phyloP scores from a whole-genome alignment of 257 asterid genomes.

The Solanum tarijense region DNA sequence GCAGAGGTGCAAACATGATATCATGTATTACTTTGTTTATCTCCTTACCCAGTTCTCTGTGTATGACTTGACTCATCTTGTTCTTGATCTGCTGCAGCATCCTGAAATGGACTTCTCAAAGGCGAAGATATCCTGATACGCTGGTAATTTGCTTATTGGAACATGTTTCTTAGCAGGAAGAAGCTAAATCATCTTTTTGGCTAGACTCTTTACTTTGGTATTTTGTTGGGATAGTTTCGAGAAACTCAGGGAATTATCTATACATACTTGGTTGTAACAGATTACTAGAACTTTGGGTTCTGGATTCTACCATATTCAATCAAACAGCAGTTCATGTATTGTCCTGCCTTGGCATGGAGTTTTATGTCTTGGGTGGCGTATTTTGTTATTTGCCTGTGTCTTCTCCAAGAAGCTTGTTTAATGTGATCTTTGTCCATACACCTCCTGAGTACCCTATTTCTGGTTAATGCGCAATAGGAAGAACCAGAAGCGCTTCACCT shows the following conservation, averaged over 20 bases:
- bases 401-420: not conserved
- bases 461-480: not conserved
- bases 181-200: not conserved
- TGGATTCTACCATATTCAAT: not conserved
- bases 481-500: not conserved
- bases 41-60: not conserved
- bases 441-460: not conserved
- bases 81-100: slow-evolving; percentile 38
- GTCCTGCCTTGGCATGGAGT: not conserved
- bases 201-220: not conserved
- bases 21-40: not conserved
- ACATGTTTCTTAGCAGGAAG: not conserved
- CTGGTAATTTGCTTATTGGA: not conserved
- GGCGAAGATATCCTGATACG: slow-evolving; percentile 39
- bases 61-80: not conserved
- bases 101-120: slow-evolving; percentile 69
- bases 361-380: not conserved
- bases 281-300: not conserved
- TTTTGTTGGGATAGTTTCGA: not conserved
- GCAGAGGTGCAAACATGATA: slow-evolving; percentile 36
- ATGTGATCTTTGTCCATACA: not conserved
- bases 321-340: not conserved
- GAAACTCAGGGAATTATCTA: not conserved
- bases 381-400: not conserved
- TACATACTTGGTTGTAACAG: not conserved